Evolutionary conservation across 345 rosid genomes (phyloP).

Genomic region (Orychophragmus violaceus): DNA sequence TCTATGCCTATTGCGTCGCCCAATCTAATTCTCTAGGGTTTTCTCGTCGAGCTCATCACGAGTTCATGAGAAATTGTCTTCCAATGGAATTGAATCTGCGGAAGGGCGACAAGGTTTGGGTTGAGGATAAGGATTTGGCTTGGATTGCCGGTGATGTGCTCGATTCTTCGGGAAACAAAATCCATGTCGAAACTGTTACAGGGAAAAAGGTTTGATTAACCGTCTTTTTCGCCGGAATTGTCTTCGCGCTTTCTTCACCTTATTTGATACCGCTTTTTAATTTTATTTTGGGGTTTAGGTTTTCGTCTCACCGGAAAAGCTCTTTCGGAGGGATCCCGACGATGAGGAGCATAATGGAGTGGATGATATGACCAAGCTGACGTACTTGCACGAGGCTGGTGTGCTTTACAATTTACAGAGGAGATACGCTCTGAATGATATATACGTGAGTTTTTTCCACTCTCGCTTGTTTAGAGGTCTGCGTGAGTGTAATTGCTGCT

Average conservation of each 20-base stretch:
- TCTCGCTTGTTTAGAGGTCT: background rate
- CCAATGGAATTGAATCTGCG: constrained; percentile 50
- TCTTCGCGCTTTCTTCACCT: background rate
- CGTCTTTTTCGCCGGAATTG: background rate
- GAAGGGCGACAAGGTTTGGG: constrained; percentile 78
- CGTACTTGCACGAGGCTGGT: constrained; percentile 95
- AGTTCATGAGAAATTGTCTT: constrained; percentile 15
- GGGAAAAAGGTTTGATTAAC: constrained; percentile 57
- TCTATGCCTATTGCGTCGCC: constrained; percentile 12
- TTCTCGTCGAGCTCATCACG: background rate
- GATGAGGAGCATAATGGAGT: constrained; percentile 94
- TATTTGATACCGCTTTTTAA: background rate
- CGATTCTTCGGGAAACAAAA: constrained; percentile 47
- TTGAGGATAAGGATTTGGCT: constrained; percentile 69
- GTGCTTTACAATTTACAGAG: constrained; percentile 86
- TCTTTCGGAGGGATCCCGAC: constrained; percentile 65
- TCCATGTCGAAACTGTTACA: constrained; percentile 41
- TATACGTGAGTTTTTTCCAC: constrained; percentile 57
- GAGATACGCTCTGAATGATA: constrained; percentile 88
- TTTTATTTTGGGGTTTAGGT: constrained; percentile 37
- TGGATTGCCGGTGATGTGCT: constrained; percentile 74
- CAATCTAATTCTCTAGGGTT: constrained; percentile 11
- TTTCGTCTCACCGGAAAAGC: constrained; percentile 41
- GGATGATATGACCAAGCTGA: constrained; percentile 94
- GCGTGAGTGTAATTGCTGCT: background rate